phyloP scores from a whole-genome alignment of 1,284 basidiomycete species.

The Ganoderma sp. region DNA sequence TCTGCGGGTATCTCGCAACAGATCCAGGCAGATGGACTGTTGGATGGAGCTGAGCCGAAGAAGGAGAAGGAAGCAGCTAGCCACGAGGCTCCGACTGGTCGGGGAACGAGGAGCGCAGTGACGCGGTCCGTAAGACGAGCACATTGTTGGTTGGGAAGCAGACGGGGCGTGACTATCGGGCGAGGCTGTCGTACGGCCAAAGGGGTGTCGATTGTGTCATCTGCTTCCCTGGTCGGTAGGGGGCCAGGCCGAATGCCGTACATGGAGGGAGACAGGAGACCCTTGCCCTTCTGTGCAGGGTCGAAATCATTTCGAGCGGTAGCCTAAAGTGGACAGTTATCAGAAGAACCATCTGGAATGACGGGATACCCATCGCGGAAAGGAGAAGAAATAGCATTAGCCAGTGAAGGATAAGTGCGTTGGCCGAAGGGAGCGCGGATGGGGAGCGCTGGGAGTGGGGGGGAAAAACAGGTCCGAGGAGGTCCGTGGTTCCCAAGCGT shows the following conservation, averaged over 20 bases:
- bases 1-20: slow-evolving; percentile 19
- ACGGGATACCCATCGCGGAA: slow-evolving; percentile 16
- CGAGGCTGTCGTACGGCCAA: slow-evolving; percentile 9
- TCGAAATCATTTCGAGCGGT: slow-evolving; percentile 8
- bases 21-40: slow-evolving; percentile 17
- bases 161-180: slow-evolving; percentile 1
- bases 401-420: slow-evolving; percentile 22
- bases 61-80: slow-evolving; percentile 12
- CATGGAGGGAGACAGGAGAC: slow-evolving; percentile 5
- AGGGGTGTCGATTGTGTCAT: slow-evolving; percentile 16
- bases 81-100: slow-evolving; percentile 17
- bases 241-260: slow-evolving; percentile 14
- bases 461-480: slow-evolving; percentile 28
- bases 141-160: slow-evolving; percentile 7
- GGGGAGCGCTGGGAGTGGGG: slow-evolving; percentile 12
- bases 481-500: slow-evolving; percentile 23
- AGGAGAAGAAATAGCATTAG: slow-evolving; percentile 15
- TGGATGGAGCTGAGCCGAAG: slow-evolving; percentile 13
- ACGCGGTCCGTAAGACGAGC: slow-evolving; percentile 7
- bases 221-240: slow-evolving; percentile 9
- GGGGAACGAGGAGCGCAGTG: slow-evolving; percentile 12
- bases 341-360: slow-evolving; percentile 25
- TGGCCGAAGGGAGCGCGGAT: slow-evolving; percentile 20
- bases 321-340: slow-evolving; percentile 20
- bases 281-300: slow-evolving; percentile 9